Conservation (phyloP, 768 basidiomycete genomes). For the Tremella yokohamensis region DNA sequence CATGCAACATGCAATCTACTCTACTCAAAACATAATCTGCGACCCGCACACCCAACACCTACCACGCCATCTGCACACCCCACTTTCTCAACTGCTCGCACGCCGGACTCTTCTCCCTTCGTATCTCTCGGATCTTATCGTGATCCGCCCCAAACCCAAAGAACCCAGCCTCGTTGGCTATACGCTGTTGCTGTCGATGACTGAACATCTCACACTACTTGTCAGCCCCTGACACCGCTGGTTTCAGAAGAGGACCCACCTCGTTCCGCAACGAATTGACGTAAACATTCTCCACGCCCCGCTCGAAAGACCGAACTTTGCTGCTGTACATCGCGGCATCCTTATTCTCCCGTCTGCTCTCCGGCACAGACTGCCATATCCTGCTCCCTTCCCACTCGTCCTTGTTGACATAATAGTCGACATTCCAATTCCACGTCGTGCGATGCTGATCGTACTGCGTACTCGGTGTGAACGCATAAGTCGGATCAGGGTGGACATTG, state of each 20-base stretch:
- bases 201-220: conserved; percentile 64
- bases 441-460: conserved; percentile 62
- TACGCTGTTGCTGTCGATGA: conserved; percentile 65
- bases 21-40: no score
- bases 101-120: conserved; percentile 65
- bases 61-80: conserved; percentile 23
- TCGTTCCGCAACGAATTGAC: conserved; percentile 64
- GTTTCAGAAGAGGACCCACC: conserved; percentile 28
- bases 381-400: conserved; percentile 74
- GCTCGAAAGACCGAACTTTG: conserved; percentile 66
- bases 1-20: no score
- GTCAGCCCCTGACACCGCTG: neutral
- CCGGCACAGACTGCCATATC: conserved; percentile 57
- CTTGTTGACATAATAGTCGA: conserved; percentile 80
- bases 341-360: conserved; percentile 25
- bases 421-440: conserved; percentile 64
- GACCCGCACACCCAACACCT: neutral
- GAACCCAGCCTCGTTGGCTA: conserved; percentile 74
- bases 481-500: conserved; percentile 68
- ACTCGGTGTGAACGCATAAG: conserved; percentile 65
- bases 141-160: conserved; percentile 91
- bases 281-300: conserved; percentile 69
- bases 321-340: conserved; percentile 44
- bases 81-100: conserved; percentile 58
- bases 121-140: conserved; percentile 75